Evolutionary conservation across 495 filamentous ascomycete species (phyloP), one percentile per base, ranked within the genome.

Genomic region (Echria macrotheca): DNA sequence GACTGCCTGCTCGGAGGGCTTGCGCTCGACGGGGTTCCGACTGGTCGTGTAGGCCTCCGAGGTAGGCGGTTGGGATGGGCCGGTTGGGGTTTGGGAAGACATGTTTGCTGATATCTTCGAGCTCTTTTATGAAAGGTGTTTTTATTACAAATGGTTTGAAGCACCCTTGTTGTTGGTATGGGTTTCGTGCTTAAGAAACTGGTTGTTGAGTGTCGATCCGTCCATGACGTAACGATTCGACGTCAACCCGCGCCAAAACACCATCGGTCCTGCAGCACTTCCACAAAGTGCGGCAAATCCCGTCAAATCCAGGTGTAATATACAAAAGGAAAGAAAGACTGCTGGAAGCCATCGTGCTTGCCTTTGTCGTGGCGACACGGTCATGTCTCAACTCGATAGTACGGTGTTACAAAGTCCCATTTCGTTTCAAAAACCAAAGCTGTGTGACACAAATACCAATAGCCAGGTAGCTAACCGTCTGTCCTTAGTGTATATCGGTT

Each of bases 51-150:
- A 80, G 52, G 69, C 71, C 7, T 70, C 69, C 60, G 70, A 44
- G 45, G 73, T 75, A 38, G 77, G 69, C 2, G 80, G 78, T 57
- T 81, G 79, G 3, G 72, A 47, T 6, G 67, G 60, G 40, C 52
- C 61, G 14, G 61, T 56, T 17, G 72, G 64, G 42, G 69, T 55
- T 62, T 72, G 54, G 1, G 50, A 42, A 11, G 54, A 49, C 47
- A 58, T 58, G 8, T 10, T 44, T 22, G 15, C 9, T 2, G 26
- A 23, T 21, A n/a, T n/a, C n/a, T n/a, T n/a, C n/a, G n/a, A n/a
- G n/a, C n/a, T n/a, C n/a, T n/a, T n/a, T n/a, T n/a, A n/a, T n/a
- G n/a, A n/a, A n/a, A n/a, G n/a, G n/a, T n/a, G n/a, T n/a, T n/a
- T 18, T 5, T 9, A 7, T 15, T n/a, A 12, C 37, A 22, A 15